Percentiles rank a stretch among this genome's conserved stretches.
phyloP scores from a whole-genome alignment of 1,284 basidiomycete genomes.

The Veloboletus limbatus region DNA sequence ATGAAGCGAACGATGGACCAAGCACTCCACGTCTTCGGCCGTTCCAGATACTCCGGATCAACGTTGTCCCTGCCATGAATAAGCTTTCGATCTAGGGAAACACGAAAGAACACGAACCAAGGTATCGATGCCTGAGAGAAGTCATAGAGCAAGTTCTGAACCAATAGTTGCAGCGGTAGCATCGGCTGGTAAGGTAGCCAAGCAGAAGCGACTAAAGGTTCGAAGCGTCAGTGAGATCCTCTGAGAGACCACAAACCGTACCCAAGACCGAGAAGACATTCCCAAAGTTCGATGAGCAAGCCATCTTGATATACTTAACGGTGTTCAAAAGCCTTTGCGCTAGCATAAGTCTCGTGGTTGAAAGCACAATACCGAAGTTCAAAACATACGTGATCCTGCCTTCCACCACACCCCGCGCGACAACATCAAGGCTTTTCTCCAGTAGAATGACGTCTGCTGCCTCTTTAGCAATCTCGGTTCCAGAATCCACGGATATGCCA shows the following conservation, averaged over 20 bases:
- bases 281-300: constrained; percentile 34
- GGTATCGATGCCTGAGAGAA: constrained; percentile 34
- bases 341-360: constrained; percentile 13
- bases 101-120: constrained; percentile 19
- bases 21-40: constrained; percentile 29
- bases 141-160: constrained; percentile 32
- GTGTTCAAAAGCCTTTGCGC: constrained; percentile 30
- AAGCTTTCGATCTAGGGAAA: neutral
- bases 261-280: constrained; percentile 34
- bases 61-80: constrained; percentile 29
- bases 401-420: constrained; percentile 32
- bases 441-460: constrained; percentile 96
- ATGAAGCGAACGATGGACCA: constrained; percentile 34
- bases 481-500: constrained; percentile 95
- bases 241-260: constrained; percentile 16
- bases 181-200: constrained; percentile 34
- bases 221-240: neutral
- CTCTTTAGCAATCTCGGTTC: constrained; percentile 98
- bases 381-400: constrained; percentile 33
- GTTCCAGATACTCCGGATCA: constrained; percentile 34
- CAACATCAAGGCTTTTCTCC: constrained; percentile 47
- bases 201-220: constrained; percentile 28
- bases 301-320: constrained; percentile 34
- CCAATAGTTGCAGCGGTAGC: constrained; percentile 29
- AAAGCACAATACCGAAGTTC: neutral